These are phyloP conservation scores for Saturnispora quitensis DNA, from an alignment of 805 yeast genomes.

Conservation along the genomic window DNA sequence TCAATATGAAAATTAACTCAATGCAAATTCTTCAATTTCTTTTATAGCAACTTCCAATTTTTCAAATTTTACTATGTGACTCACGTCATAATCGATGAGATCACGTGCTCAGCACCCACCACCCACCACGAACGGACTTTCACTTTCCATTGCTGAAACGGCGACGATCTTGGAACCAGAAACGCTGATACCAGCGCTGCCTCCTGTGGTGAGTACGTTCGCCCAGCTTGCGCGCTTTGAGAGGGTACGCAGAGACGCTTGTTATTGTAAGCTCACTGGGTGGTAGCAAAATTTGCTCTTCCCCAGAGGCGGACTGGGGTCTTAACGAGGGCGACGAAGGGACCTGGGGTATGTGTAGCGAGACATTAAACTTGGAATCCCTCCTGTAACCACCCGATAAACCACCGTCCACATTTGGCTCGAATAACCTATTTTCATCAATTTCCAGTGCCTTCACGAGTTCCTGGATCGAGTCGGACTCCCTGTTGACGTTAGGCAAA, in stretches of 20 bases:
- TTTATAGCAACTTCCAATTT: not conserved
- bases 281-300: not conserved
- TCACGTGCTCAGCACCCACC: not conserved
- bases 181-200: not conserved
- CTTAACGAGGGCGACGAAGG: not conserved
- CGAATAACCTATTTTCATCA: not conserved
- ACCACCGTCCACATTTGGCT: not conserved
- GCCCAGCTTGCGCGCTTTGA: not conserved
- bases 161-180: not conserved
- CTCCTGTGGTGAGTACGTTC: not conserved
- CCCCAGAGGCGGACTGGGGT: not conserved
- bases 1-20: not conserved
- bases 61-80: not conserved
- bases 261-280: not conserved
- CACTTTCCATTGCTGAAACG: not conserved
- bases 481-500: not conserved
- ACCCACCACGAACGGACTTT: not conserved
- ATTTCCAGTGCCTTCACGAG: not conserved
- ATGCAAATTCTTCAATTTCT: not conserved
- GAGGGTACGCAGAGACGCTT: not conserved
- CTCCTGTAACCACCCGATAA: not conserved
- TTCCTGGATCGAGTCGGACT: not conserved
- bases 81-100: not conserved
- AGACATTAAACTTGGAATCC: not conserved
- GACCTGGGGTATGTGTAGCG: not conserved